Evolutionary conservation across 768 basidiomycete genomes (phyloP), one percentile per base, ranked within the genome.

Genomic region (Clitopilus passeckerianus): DNA sequence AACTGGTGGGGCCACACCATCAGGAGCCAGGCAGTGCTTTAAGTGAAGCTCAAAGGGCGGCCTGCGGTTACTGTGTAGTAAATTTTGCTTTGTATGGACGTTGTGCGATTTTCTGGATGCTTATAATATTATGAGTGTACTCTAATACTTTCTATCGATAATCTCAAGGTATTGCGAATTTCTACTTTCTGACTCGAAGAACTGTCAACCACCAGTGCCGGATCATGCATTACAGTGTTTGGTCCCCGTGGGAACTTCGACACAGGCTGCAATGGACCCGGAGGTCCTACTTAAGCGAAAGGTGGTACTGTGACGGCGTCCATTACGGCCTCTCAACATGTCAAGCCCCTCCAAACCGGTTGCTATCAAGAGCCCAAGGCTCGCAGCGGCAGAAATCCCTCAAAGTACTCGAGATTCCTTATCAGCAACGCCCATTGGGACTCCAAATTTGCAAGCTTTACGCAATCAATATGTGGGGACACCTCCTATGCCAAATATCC

Each of bases 401-500:
- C 66, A 70, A 23, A 67, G 50, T 52, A 57, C 62, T 20, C 56
- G 68, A n/a, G 67, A 50, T 22, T 50, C 66, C 8, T 75, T 74
- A 8, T 64, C 71, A 43, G 62, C 70, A 33, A 77, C 79, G 14
- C 76, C 79, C 0, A 64, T 76, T 14, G 86, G 86, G 46, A 88
- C 89, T 18, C 87, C 90, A 6, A 84, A 87, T 65, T 71, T 89
- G 59, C 80, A 83, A 34, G 75, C 77, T 14, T 73, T 90, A n/a
- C 83, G 89, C 1, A 85, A 86, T 18, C 84, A 84, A 59, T 90
- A 87, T 64, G 67, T 74, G 6, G 83, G 82, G 15, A 81, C 82
- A 6, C 86, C 70, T 43, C 86, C 87, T 15, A 74, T 77, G 0
- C 79, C 87, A 20, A 81, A 83, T 62, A 85, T 86, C 23, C 85